phyloP scores from a whole-genome alignment of 305 asterid genomes.

The Fraxinus paxiana region DNA sequence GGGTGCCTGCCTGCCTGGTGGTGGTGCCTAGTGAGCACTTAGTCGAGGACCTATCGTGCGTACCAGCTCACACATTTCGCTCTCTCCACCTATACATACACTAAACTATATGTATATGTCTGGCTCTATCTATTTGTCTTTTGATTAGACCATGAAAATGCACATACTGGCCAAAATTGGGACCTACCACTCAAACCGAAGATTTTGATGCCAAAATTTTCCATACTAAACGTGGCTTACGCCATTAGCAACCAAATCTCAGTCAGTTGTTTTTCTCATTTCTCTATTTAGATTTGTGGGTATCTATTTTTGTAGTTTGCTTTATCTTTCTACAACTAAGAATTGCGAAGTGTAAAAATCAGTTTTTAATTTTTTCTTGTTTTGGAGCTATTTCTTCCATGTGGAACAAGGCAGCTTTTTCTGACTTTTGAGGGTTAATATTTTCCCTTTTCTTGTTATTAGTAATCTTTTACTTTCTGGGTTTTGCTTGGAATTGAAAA shows the following conservation, averaged over 20 bases:
- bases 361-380: constrained; percentile 23
- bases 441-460: constrained; percentile 23
- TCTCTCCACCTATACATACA: constrained; percentile 2
- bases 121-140: not conserved
- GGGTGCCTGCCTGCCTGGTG: not conserved
- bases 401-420: constrained; percentile 1
- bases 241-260: constrained; percentile 19
- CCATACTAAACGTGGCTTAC: constrained; percentile 34
- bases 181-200: constrained; percentile 21
- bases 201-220: not conserved
- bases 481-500: constrained; percentile 20
- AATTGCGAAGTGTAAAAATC: constrained; percentile 11
- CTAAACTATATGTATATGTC: constrained; percentile 15
- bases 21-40: constrained; percentile 21
- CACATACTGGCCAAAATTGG: constrained; percentile 29
- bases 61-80: constrained; percentile 22
- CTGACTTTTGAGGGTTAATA: constrained; percentile 26
- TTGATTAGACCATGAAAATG: constrained; percentile 26
- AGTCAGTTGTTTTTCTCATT: constrained; percentile 4
- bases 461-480: constrained; percentile 22
- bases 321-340: not conserved
- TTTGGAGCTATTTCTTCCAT: constrained; percentile 24
- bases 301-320: not conserved
- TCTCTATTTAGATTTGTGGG: constrained; percentile 8
- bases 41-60: constrained; percentile 1